Evolutionary conservation across 2,329 filamentous ascomycete genomes (phyloP).

Genomic region (Ophiobolus disseminans): DNA sequence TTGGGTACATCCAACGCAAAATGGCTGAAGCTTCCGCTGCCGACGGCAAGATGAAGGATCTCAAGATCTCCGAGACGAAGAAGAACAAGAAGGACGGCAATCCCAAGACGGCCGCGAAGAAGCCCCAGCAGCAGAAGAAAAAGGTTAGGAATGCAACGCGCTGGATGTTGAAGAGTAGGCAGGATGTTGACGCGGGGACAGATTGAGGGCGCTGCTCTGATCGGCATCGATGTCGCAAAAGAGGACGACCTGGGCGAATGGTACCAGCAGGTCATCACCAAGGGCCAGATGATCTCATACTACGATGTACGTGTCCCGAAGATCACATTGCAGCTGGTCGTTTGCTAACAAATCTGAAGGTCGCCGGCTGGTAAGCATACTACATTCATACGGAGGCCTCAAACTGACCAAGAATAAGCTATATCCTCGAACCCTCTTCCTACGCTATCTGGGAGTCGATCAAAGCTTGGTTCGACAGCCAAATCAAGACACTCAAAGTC

Average conservation of each 20-base stretch:
- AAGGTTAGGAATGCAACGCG: conserved; percentile 34
- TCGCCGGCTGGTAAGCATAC: conserved; percentile 36
- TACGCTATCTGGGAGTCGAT: conserved; percentile 74
- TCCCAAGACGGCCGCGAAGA: conserved; percentile 46
- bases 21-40: conserved; percentile 47
- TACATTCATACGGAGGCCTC: background rate
- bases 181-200: conserved; percentile 37
- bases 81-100: conserved; percentile 48
- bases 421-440: conserved; percentile 75
- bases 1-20: conserved; percentile 7
- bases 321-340: background rate
- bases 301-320: conserved; percentile 80
- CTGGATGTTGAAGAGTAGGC: background rate
- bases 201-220: conserved; percentile 69
- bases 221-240: conserved; percentile 88
- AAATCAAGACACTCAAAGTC: conserved; percentile 90
- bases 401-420: conserved; percentile 51
- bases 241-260: conserved; percentile 87
- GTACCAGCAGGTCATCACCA: conserved; percentile 98
- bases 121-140: conserved; percentile 59
- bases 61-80: conserved; percentile 49
- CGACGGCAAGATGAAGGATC: conserved; percentile 56
- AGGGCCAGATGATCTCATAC: conserved; percentile 97
- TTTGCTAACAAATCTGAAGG: conserved; percentile 19
- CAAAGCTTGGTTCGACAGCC: conserved; percentile 63